Base-by-base conservation (phyloP, 352 stramenopile genomes). In the Thraustotheca clavata region DNA sequence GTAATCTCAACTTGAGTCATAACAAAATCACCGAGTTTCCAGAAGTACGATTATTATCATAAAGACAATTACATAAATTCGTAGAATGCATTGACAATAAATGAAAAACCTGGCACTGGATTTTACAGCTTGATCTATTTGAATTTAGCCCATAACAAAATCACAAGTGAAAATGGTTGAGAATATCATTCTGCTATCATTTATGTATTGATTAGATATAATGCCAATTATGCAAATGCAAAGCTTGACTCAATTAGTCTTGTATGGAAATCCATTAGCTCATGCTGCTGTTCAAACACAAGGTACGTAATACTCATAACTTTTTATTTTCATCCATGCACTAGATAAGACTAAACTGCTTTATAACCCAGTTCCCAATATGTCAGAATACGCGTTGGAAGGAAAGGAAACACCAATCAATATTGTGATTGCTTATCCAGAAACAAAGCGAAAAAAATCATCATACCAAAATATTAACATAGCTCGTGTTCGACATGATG, bases 391-490 rank as follows among this genome's bases (percentile, higher is more conserved):
- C 33, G 68, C 72, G 22, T 70, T 89, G 14, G 67, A 59, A 1
- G 52, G 73, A 20, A 47, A 22, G 31, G 66, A 69, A 2, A 33
- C 29, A 3, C 41, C 69, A 22, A 52, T 84, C 12, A 74, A 70
- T 11, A 69, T 92, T 18, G 68, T 85, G 8, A 48, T 83, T 6
- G 79, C 79, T 22, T 92, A 87, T 46, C 83, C 83, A 2, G 76
- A 76, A 38, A 86, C 71, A 18, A 89, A 86, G 60, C 81, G 85
- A 38, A 88, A 86, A 40, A 82, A 76, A 31, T 68, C 72, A 8
- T 72, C 68, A 43, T 90, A 90, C 61, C 79, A 88, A n/a, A 75
- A 83, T 27, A 79, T 90, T 2, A 75, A 89, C 50, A 92, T 92
- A 65, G 57, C 36, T 22, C 57, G 57, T 11, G 57, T 65, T 27